These are phyloP conservation scores for Backusella luteola DNA, from an alignment of 192 early-diverging fungal species.

Conservation along the genomic window DNA sequence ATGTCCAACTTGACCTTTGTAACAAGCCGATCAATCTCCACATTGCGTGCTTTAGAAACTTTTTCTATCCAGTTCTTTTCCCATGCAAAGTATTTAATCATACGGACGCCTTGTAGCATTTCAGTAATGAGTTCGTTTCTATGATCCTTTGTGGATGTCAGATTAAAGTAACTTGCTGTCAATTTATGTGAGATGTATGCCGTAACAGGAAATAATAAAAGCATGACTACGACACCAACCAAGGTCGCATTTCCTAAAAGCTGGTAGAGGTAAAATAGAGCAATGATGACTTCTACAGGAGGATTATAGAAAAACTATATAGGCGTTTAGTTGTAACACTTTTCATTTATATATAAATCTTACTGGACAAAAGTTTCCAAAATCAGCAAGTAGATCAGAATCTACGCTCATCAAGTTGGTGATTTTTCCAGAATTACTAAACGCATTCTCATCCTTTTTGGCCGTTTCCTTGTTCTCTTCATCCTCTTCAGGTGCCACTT, in stretches of 20 bases:
- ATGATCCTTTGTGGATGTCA: constrained; percentile 63
- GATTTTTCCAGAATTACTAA: constrained; percentile 47
- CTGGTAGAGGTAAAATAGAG: constrained; percentile 55
- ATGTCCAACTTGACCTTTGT: constrained; percentile 9
- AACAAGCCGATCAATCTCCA: constrained; percentile 32
- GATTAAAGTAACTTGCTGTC: constrained; percentile 15
- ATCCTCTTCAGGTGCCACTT: constrained; percentile 31
- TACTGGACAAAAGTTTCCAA: constrained; percentile 38
- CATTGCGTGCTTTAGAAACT: constrained; percentile 8
- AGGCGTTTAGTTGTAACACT: background rate
- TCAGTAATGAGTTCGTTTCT: constrained; percentile 67
- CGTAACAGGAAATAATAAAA: constrained; percentile 38
- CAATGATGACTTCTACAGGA: constrained; percentile 52
- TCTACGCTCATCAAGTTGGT: constrained; percentile 64
- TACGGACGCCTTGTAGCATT: constrained; percentile 42
- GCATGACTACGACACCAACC: constrained; percentile 39
- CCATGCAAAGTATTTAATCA: constrained; percentile 59
- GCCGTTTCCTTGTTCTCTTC: constrained; percentile 18
- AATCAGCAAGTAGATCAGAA: constrained; percentile 47
- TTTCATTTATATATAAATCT: background rate
- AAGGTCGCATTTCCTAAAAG: constrained; percentile 45
- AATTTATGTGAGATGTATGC: constrained; percentile 20
- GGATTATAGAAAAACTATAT: constrained; percentile 47
- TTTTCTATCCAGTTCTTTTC: constrained; percentile 37
- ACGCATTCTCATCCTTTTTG: constrained; percentile 24